Evolutionary conservation across 129 eudicot genomes (phyloP), one percentile per base, ranked within the genome.

Genomic region (Artemisia tridentata): DNA sequence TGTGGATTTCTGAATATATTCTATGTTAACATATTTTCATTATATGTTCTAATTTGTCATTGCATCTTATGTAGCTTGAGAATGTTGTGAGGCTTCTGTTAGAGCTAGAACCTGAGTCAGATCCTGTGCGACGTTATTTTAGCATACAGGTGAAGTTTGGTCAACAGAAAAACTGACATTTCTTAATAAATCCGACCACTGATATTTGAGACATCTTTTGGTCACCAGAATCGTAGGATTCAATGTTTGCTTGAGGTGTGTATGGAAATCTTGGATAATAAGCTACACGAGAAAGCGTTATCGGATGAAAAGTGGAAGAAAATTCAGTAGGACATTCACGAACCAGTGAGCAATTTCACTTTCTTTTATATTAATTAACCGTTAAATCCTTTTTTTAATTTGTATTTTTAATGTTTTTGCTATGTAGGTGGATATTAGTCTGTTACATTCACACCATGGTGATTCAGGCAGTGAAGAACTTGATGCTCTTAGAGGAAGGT

Each of bases 281-380:
- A 89, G 77, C 68, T 83, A 51, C 90, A 85, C 43, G 98, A 86
- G 71, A 85, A 88, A 69, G 95, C 91, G 46, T 55, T 82, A 4
- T 79, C 88, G 9, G 98, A 92, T 80, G 95, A 91, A 27, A 92
- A 87, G 77, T 92, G 98, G 98, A 89, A 81, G 79, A 88, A 89
- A 82, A 84, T 92, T 56, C 95, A 86, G 74, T 88, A 69, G 68
- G 84, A 87, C 47, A 48, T 85, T 51, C 80, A 75, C 72, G 85
- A 82, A 63, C 54, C 87, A 62, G 97, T 91, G 71, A 82, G 88
- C 75, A 19, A 27, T 20, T 11, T 63, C 19, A 46, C 58, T 23
- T 57, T 34, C 58, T 48, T 67, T 34, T 31, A 67, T 41, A 18
- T n/a, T 65, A 43, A 75, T 66, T n/a, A 55, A 75, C 62, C 62